Conservation (phyloP, 345 rosid species). For the Viola odorata region DNA sequence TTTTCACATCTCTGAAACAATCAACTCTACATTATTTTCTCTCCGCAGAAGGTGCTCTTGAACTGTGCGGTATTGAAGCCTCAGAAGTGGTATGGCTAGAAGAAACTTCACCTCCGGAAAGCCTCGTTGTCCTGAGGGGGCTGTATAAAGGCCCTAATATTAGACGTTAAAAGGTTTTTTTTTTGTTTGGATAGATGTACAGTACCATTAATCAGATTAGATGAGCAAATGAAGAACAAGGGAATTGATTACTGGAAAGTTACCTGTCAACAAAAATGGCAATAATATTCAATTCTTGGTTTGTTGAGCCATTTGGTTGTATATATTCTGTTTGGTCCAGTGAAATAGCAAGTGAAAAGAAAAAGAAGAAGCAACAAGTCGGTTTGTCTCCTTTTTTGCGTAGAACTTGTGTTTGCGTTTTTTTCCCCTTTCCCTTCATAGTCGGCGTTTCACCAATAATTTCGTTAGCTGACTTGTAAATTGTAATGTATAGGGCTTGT, state of each 20-base stretch:
- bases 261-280: slow-evolving; percentile 16
- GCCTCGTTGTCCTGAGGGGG: slow-evolving; percentile 65
- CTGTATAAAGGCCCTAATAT: slow-evolving; percentile 69
- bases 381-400: too few relatives aligned
- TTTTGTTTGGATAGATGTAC: slow-evolving; percentile 5
- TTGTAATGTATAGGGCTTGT: too few relatives aligned
- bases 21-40: background rate
- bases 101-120: slow-evolving; percentile 79
- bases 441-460: too few relatives aligned
- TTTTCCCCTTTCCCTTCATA: background rate
- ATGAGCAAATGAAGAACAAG: slow-evolving; percentile 10
- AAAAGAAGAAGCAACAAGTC: background rate
- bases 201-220: slow-evolving; percentile 10
- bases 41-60: slow-evolving; percentile 45
- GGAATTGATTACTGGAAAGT: slow-evolving; percentile 16
- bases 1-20: too few relatives aligned
- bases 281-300: slow-evolving; percentile 18
- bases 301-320: slow-evolving; percentile 13
- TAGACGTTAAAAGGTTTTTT: slow-evolving; percentile 27
- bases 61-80: slow-evolving; percentile 46
- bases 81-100: slow-evolving; percentile 69
- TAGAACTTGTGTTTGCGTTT: too few relatives aligned
- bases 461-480: too few relatives aligned
- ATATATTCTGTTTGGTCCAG: slow-evolving; percentile 3
- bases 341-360: slow-evolving; percentile 4